These are phyloP conservation scores for Termitomyces sp. DNA, from an alignment of 768 basidiomycete species.

Conservation along the genomic window DNA sequence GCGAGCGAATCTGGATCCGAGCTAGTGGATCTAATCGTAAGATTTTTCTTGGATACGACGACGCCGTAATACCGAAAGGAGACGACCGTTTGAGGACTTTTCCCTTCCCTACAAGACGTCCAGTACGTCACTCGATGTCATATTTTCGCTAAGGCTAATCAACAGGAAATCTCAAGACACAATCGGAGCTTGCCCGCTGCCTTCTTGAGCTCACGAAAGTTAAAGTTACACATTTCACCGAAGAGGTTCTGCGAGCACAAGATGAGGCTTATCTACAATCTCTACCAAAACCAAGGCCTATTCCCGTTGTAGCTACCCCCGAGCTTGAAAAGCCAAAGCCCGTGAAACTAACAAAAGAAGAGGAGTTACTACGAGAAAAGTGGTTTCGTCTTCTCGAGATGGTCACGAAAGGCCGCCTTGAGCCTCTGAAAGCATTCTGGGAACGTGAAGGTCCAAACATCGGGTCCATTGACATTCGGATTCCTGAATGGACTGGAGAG, in stretches of 20 bases:
- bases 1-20: slow-evolving; percentile 89
- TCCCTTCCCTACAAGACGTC: slow-evolving; percentile 94
- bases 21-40: slow-evolving; percentile 83
- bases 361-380: slow-evolving; percentile 72
- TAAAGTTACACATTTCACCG: slow-evolving; percentile 83
- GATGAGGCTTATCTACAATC: slow-evolving; percentile 90
- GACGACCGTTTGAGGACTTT: slow-evolving; percentile 85
- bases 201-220: slow-evolving; percentile 79
- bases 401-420: slow-evolving; percentile 79
- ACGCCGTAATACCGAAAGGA: slow-evolving; percentile 66
- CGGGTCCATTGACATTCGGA: slow-evolving; percentile 52
- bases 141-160: background rate
- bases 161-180: slow-evolving; percentile 54
- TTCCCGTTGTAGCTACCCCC: slow-evolving; percentile 25
- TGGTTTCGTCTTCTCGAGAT: slow-evolving; percentile 88
- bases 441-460: slow-evolving; percentile 59
- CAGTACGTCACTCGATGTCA: slow-evolving; percentile 45
- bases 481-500: slow-evolving; percentile 72
- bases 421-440: slow-evolving; percentile 77
- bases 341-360: slow-evolving; percentile 71
- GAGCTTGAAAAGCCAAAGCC: slow-evolving; percentile 43
- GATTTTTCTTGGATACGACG: slow-evolving; percentile 89
- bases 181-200: slow-evolving; percentile 84
- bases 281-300: slow-evolving; percentile 72
- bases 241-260: slow-evolving; percentile 75